Base-by-base conservation (phyloP, 2,329 filamentous ascomycete genomes). In the Domatiomyces catenatus region DNA sequence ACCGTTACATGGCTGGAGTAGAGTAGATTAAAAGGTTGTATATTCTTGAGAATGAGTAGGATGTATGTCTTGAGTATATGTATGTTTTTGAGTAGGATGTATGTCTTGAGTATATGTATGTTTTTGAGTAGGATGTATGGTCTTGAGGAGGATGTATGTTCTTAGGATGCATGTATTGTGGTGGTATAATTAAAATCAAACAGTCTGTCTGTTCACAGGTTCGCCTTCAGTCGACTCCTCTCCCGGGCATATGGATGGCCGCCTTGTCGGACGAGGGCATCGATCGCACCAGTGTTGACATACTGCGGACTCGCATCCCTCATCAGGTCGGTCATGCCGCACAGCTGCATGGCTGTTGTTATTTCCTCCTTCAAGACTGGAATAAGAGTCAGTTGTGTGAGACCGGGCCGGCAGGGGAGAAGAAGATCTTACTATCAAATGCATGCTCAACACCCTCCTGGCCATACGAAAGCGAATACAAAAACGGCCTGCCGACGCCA, bases 1-100 rank as follows among this genome's bases (percentile, higher is more conserved):
- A 79, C 71, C 1, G 68, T 84, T 3, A 83, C 79, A 0, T 83
- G 74, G 64, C 60, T 62, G 52, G 64, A 67, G 53, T 64, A 7
- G 46, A 6, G 8, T 5, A 12, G 18, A 24, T 3, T 3, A 24
- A 24, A 24, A 24, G 6, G 3, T 24, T 6, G 22, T 24, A 6
- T 24, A 24, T 24, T 24, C 22, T 24, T 24, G 22, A 24, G 22
- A 24, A 24, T 24, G n/a, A n/a, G n/a, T n/a, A n/a, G n/a, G n/a
- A n/a, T n/a, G n/a, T n/a, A n/a, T n/a, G n/a, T n/a, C n/a, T n/a
- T n/a, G n/a, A n/a, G n/a, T n/a, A n/a, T n/a, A n/a, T n/a, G n/a
- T n/a, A n/a, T n/a, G n/a, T n/a, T n/a, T n/a, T n/a, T n/a, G n/a
- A n/a, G n/a, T n/a, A n/a, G n/a, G n/a, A n/a, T n/a, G n/a, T n/a